Evolutionary conservation across 2,329 filamentous ascomycete genomes (phyloP), one percentile per base, ranked within the genome.

Genomic region (Calonectria hongkongensis): DNA sequence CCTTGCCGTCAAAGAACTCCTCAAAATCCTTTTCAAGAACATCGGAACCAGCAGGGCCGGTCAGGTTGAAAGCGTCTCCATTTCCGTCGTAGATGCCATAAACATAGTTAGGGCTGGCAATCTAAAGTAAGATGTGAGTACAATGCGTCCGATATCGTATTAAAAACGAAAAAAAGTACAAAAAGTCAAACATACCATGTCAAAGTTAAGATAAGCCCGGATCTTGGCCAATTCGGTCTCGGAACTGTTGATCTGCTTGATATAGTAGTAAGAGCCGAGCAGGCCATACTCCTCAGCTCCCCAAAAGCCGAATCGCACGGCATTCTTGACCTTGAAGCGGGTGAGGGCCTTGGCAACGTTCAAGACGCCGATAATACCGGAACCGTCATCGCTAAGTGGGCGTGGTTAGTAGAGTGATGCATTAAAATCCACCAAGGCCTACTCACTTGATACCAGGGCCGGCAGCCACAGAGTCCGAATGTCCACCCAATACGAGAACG

Each of bases 21-120:
- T 90, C 86, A 80, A 92, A 93, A 72, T 91, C 85, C 67, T 86
- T 82, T 80, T 91, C 89, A 33, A 92, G 87, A 73, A 92, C 86
- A 18, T 89, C 91, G 10, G 91, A 93, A 0, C 92, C 92, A 68
- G 83, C 85, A 76, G 92, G 85, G 51, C 81, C 84, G 25, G 78
- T 81, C 27, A 86, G 91, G 80, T 92, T 90, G 72, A 92, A 91
- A 15, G 88, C 87, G 79, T 91, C 91, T 73, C 90, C 86, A 74
- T 87, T 92, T 72, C 92, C 89, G 30, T 88, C 88, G 84, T 91
- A 94, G 74, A 92, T 88, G 73, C 86, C 86, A 72, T 87, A 86
- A 43, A 87, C 81, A 74, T 85, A 89, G 83, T 89, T 89, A 30
- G 87, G 87, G 75, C 83, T 86, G 58, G 85, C 86, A 74, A 87